Percentiles rank a stretch among this genome's conserved stretches.
phyloP scores from a whole-genome alignment of 1,139 yeast species.

The Kodamaea derodonti region DNA sequence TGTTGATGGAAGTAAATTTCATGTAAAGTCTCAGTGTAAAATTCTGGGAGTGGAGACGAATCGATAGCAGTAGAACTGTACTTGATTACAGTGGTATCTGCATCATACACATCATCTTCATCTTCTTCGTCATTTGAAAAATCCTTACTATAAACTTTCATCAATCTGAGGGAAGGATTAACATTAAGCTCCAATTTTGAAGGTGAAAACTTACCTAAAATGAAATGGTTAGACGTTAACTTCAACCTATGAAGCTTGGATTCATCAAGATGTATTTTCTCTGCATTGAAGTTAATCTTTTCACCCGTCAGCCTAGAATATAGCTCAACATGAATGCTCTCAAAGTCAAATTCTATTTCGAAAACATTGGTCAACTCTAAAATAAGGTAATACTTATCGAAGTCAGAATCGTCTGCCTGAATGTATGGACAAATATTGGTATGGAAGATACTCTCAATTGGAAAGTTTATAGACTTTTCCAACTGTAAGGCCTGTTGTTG shows the following conservation, averaged over 20 bases:
- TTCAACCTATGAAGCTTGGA: conserved; percentile 14
- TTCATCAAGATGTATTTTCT: conserved; percentile 9
- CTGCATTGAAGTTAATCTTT: conserved; percentile 9
- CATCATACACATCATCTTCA: conserved; percentile 5
- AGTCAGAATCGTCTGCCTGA: conserved; percentile 16
- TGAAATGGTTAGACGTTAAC: conserved; percentile 21
- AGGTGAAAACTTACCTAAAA: conserved; percentile 24
- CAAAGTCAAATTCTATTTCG: conserved; percentile 23
- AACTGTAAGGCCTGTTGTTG: conserved; percentile 17
- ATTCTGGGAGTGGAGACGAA: neutral
- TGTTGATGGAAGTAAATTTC: conserved; percentile 14
- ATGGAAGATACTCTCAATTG: conserved; percentile 29
- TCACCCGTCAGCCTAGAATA: conserved; percentile 11
- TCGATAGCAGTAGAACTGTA: conserved; percentile 1
- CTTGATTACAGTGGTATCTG: conserved; percentile 13
- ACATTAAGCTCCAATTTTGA: conserved; percentile 17
- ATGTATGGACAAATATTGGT: conserved; percentile 25
- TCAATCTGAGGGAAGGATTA: conserved; percentile 17
- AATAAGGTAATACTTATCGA: conserved; percentile 23
- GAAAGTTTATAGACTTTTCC: conserved; percentile 19
- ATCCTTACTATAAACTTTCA: conserved; percentile 5
- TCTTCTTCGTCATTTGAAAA: neutral
- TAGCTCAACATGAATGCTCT: conserved; percentile 18
- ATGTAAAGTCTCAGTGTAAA: neutral
- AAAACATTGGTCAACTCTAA: conserved; percentile 23